A percentile compares a stretch with the other conserved stretches of the same genome.
Conservation (phyloP, 768 basidiomycete genomes). For the Phylloporus sp. region DNA sequence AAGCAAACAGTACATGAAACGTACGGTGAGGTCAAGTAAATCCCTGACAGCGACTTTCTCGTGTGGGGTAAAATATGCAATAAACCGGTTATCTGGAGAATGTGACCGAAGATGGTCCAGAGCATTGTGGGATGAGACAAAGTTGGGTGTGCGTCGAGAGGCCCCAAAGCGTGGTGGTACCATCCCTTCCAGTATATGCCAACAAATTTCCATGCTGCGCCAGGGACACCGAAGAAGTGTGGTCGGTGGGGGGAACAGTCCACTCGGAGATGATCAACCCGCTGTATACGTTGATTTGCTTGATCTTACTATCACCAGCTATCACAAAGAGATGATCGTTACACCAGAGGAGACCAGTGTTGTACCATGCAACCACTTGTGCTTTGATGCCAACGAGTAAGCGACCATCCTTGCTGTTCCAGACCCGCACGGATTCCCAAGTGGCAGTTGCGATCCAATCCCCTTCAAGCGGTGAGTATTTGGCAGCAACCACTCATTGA, state of each 20-base stretch:
- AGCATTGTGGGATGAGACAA: not conserved
- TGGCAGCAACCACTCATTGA: not conserved
- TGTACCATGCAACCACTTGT: not conserved
- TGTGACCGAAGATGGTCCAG: not conserved
- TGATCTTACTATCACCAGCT: not conserved
- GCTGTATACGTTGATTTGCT: not conserved
- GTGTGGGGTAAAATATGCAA: not conserved
- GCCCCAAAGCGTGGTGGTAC: conserved; percentile 1
- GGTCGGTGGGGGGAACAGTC: not conserved
- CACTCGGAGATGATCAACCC: not conserved
- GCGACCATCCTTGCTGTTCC: not conserved
- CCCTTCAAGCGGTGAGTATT: not conserved
- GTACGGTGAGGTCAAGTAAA: not conserved
- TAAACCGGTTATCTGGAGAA: not conserved
- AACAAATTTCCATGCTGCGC: not conserved
- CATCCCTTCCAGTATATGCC: not conserved
- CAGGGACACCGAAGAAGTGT: not conserved
- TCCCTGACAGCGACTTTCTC: not conserved
- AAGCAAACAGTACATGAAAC: not conserved
- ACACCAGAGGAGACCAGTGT: conserved; percentile 6
- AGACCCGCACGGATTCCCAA: not conserved
- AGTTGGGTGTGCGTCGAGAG: not conserved
- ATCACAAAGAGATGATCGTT: not conserved
- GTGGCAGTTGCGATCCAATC: conserved; percentile 2
- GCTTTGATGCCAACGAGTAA: not conserved